Evolutionary conservation across 2,329 filamentous ascomycete species (phyloP).

Genomic region (Orbilia ellipsospora): DNA sequence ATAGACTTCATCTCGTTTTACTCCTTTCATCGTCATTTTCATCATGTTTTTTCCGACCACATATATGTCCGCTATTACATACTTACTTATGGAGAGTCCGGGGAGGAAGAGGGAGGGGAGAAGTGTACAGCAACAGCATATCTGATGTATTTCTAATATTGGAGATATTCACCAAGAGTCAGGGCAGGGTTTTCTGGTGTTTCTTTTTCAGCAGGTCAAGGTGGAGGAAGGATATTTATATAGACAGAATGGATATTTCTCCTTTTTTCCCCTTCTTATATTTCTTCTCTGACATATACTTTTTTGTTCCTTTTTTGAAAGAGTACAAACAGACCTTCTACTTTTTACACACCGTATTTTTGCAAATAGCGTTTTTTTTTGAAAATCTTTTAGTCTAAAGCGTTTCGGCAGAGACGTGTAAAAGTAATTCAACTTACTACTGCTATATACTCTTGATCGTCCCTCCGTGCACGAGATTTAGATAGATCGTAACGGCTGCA

Average conservation of each 20-base stretch:
- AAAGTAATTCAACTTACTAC: conserved; percentile 49
- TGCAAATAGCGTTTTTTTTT: not conserved
- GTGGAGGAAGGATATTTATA: conserved; percentile 7
- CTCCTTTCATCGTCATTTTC: not conserved
- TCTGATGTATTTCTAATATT: conserved; percentile 34
- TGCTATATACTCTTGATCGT: conserved; percentile 30
- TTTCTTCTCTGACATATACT: conserved; percentile 48
- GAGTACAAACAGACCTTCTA: not conserved
- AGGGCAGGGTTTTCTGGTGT: not conserved
- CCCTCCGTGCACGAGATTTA: too few relatives aligned
- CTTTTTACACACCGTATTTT: not conserved
- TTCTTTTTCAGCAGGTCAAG: not conserved
- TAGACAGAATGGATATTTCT: conserved; percentile 23
- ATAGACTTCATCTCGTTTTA: conserved; percentile 14
- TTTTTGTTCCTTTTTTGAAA: conserved; percentile 20
- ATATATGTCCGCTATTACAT: too few relatives aligned
- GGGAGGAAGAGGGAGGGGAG: not conserved
- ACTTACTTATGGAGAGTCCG: not conserved
- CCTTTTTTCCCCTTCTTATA: conserved; percentile 45
- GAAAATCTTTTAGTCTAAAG: not conserved
- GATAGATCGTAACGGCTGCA: too few relatives aligned
- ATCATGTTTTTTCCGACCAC: not conserved
- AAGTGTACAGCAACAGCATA: conserved; percentile 23
- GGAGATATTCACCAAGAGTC: not conserved
- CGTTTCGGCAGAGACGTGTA: conserved; percentile 24